These are phyloP conservation scores for Umbilicus rupestris DNA, from an alignment of 164 flowering plant genomes.

Conservation along the genomic window DNA sequence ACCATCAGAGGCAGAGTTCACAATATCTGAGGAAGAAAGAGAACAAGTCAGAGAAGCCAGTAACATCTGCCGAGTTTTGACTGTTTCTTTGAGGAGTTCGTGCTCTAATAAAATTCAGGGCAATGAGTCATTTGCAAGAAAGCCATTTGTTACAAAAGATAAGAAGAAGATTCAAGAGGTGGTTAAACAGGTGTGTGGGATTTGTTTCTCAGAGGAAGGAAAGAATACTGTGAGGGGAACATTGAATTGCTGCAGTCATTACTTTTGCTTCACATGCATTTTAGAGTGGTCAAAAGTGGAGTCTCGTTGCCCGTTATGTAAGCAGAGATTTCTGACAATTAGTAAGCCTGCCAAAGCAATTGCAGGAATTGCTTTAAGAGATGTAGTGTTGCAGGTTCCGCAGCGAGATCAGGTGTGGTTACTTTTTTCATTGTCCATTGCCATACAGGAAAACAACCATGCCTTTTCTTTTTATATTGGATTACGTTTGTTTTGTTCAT, in stretches of 20 bases:
- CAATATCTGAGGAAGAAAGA: slow-evolving; percentile 85
- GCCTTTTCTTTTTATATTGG: neutral
- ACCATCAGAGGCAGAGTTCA: slow-evolving; percentile 63
- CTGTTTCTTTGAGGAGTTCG: slow-evolving; percentile 15
- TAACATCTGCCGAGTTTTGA: slow-evolving; percentile 26
- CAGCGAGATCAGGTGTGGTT: slow-evolving; percentile 59
- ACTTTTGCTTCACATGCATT: slow-evolving; percentile 75
- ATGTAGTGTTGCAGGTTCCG: slow-evolving; percentile 49
- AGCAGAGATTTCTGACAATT: slow-evolving; percentile 49
- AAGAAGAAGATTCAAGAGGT: slow-evolving; percentile 55
- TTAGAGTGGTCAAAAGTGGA: slow-evolving; percentile 87
- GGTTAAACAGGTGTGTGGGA: slow-evolving; percentile 36
- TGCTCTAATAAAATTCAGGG: slow-evolving; percentile 16
- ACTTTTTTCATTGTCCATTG: neutral
- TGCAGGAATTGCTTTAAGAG: slow-evolving; percentile 29
- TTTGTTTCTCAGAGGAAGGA: slow-evolving; percentile 49
- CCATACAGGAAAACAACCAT: neutral
- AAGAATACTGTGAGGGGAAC: slow-evolving; percentile 34
- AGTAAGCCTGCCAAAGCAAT: slow-evolving; percentile 38
- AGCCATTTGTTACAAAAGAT: slow-evolving; percentile 39
- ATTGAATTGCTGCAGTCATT: slow-evolving; percentile 70
- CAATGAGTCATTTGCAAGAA: slow-evolving; percentile 13
- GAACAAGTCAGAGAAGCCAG: slow-evolving; percentile 68
- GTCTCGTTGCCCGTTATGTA: slow-evolving; percentile 75
- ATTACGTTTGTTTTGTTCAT: neutral